Evolutionary conservation across 2,329 filamentous ascomycete genomes (phyloP).

Genomic region (Scedosporium dehoogii): DNA sequence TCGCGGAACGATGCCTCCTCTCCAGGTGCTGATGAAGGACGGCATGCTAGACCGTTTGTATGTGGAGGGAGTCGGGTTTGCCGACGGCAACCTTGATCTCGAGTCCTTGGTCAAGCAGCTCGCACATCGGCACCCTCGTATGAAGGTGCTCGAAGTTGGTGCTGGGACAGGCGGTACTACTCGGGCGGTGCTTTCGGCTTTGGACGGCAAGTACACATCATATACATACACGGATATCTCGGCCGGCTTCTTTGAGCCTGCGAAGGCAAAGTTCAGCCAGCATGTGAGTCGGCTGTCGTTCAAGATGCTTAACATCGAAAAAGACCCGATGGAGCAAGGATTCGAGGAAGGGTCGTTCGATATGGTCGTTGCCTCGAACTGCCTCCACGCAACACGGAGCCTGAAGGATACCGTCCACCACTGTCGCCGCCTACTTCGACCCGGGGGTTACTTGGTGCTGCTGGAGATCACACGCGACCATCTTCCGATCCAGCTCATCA

Average conservation of each 20-base stretch:
- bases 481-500: slow-evolving; percentile 11
- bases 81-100: slow-evolving; percentile 13
- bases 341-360: slow-evolving; percentile 23
- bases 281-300: slow-evolving; percentile 8
- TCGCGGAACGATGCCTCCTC: slow-evolving; percentile 20
- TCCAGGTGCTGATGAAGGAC: slow-evolving; percentile 26
- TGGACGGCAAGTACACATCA: slow-evolving; percentile 18
- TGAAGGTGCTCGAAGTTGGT: slow-evolving; percentile 30
- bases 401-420: slow-evolving; percentile 19
- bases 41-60: slow-evolving; percentile 25
- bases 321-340: slow-evolving; percentile 19
- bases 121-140: slow-evolving; percentile 27
- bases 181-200: slow-evolving; percentile 18
- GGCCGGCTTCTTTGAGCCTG: slow-evolving; percentile 27
- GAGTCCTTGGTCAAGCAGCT: slow-evolving; percentile 20
- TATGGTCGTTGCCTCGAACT: slow-evolving; percentile 26
- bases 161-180: slow-evolving; percentile 34
- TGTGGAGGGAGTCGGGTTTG: slow-evolving; percentile 13
- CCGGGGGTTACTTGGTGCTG: slow-evolving; percentile 34
- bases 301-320: slow-evolving; percentile 16
- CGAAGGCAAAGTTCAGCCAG: slow-evolving; percentile 17
- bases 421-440: slow-evolving; percentile 25
- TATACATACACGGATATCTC: slow-evolving; percentile 38
- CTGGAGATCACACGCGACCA: slow-evolving; percentile 23
- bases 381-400: slow-evolving; percentile 26